Evolutionary conservation across 1,284 basidiomycete genomes (phyloP).

Genomic region (Pulveroboletus sp.): DNA sequence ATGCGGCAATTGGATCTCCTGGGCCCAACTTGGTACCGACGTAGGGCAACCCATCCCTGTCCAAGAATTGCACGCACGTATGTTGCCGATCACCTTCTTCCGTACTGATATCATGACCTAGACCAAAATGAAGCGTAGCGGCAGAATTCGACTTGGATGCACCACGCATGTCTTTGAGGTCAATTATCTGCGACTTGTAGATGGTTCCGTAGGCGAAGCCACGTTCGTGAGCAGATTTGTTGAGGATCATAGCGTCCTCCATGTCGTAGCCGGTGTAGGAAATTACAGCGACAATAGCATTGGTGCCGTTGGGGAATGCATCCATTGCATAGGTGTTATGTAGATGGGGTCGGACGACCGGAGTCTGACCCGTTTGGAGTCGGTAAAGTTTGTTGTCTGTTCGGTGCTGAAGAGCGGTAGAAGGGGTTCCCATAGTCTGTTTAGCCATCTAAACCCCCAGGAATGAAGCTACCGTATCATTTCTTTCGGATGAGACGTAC

Average conservation of each 20-base stretch:
- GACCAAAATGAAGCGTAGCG: constrained; percentile 81
- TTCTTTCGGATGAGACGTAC: constrained; percentile 39
- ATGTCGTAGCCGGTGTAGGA: constrained; percentile 99
- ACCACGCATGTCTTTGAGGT: constrained; percentile 82
- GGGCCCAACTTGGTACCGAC: constrained; percentile 72
- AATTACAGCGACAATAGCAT: constrained; percentile 98
- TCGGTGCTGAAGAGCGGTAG: constrained; percentile 85
- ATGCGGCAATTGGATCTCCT: constrained; percentile 85
- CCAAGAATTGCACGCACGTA: constrained; percentile 63
- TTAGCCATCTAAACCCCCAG: constrained; percentile 85
- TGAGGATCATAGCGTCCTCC: constrained; percentile 99
- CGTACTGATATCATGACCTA: constrained; percentile 75
- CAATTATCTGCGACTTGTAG: constrained; percentile 94
- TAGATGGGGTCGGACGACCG: constrained; percentile 88
- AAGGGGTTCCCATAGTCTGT: constrained; percentile 99
- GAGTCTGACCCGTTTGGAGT: constrained; percentile 93
- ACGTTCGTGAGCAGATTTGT: constrained; percentile 98
- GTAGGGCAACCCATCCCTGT: constrained; percentile 83
- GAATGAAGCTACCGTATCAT: constrained; percentile 10
- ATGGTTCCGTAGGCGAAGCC: constrained; percentile 97
- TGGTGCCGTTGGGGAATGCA: constrained; percentile 97
- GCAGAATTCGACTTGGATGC: constrained; percentile 54
- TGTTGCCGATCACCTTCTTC: constrained; percentile 59
- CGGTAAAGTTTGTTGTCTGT: constrained; percentile 99
- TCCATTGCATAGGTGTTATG: constrained; percentile 99